Base-by-base conservation (phyloP, 129 eudicot species). In the Mikania micrantha region DNA sequence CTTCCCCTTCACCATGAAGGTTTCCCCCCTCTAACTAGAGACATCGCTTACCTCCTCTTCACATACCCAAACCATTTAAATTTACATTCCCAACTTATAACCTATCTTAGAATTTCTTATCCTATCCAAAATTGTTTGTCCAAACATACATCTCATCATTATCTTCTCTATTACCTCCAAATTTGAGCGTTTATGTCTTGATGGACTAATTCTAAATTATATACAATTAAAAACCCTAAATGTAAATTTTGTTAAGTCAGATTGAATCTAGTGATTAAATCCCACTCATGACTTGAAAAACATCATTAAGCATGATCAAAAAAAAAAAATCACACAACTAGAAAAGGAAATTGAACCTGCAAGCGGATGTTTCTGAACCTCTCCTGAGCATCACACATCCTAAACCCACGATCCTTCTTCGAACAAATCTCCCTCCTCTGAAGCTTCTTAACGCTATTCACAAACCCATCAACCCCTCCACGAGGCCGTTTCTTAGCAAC, bases 401-500 rank as follows among this genome's bases (percentile, higher is more conserved):
- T 82, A 63, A 91, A 91, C 48, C 89, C 77, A 4, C 98, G 88
- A 73, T 82, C 88, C 0, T 96, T 78, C 74, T 80, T 91, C 5
- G 98, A 88, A 25, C 91, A 85, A 71, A 91, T 88, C 87, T 91
- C 98, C 65, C 98, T 86, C 71, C 95, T 81, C 71, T 88, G 96
- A 2, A 91, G 82, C 84, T 91, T 91, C 89, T 77, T 85, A 15
- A 91, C 95, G 69, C 98, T 91, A 60, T 91, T 91, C 19, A 88
- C 91, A 70, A 85, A 91, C 70, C 90, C 97, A 84, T 91, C 97
- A 8, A 53, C 42, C 9, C 88, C 80, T 9, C 90, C 80, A 44
- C 90, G 87, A 0, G 81, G 83, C 41, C 97, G 82, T 78, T 85
- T 91, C 85, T 88, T 91, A 8, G 97, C 91, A 85, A 85, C 94